Evolutionary conservation across 2,329 filamentous ascomycete species (phyloP).

Genomic region (Apiospora kogelbergensis): DNA sequence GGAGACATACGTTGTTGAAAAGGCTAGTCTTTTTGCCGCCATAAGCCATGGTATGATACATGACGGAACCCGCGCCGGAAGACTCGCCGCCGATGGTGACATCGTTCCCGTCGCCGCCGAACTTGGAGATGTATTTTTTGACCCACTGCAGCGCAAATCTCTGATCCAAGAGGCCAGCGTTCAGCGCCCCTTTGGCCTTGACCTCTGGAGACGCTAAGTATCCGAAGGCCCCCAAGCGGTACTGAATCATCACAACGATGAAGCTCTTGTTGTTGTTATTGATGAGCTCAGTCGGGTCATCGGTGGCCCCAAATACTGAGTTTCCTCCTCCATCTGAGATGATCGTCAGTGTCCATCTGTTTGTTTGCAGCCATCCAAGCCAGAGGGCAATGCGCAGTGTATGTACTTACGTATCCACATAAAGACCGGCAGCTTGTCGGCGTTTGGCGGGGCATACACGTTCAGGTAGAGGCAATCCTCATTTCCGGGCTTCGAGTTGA

Average conservation of each 20-base stretch:
- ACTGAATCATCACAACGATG: conserved; percentile 42
- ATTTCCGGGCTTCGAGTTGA: conserved; percentile 17
- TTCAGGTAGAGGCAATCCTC: conserved; percentile 52
- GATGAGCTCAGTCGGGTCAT: conserved; percentile 23
- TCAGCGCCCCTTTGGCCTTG: conserved; percentile 29
- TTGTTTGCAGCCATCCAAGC: not conserved
- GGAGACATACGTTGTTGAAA: conserved; percentile 35
- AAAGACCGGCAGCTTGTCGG: conserved; percentile 39
- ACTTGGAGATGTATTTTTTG: conserved; percentile 48
- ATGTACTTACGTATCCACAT: conserved; percentile 43
- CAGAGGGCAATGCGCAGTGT: no score
- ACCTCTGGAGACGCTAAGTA: conserved; percentile 49
- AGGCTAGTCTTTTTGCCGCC: conserved; percentile 43
- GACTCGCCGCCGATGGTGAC: conserved; percentile 55
- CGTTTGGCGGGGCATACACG: conserved; percentile 39
- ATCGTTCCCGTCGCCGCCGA: conserved; percentile 50
- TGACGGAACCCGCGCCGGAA: conserved; percentile 43
- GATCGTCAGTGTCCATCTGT: not conserved
- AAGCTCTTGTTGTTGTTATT: conserved; percentile 42
- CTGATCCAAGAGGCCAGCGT: conserved; percentile 52
- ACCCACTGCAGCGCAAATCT: conserved; percentile 53
- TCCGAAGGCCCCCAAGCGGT: conserved; percentile 43
- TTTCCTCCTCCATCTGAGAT: conserved; percentile 47
- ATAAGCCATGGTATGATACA: conserved; percentile 47
- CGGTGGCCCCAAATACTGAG: conserved; percentile 21